These are phyloP conservation scores for Solanum corneliomulleri DNA, from an alignment of 257 asterid species.

Conservation along the genomic window DNA sequence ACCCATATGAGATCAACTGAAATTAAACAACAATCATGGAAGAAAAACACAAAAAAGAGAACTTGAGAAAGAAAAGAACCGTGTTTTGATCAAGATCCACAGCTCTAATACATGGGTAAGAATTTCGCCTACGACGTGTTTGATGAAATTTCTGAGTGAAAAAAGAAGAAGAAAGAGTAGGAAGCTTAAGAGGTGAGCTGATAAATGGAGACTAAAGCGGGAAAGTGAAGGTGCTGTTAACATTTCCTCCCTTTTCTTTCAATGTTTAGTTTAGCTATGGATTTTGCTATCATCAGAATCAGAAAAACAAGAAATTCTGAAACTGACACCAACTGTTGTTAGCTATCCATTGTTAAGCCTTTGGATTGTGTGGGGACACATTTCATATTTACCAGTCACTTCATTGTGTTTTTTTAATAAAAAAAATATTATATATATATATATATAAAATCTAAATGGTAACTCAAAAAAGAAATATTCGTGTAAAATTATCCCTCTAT, in stretches of 20 bases:
- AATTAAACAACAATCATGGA: background rate
- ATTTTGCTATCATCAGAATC: background rate
- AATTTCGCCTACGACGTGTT: slow-evolving; percentile 24
- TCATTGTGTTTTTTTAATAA: background rate
- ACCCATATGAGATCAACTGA: background rate
- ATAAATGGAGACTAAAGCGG: slow-evolving; percentile 53
- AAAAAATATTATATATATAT: background rate
- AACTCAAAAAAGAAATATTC: background rate
- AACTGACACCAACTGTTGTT: background rate
- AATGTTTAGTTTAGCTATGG: background rate
- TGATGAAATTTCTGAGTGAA: slow-evolving; percentile 19
- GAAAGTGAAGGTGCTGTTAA: slow-evolving; percentile 40
- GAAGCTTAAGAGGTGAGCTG: slow-evolving; percentile 37
- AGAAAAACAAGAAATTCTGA: background rate
- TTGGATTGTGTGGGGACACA: slow-evolving; percentile 29
- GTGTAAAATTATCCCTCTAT: too few species aligned
- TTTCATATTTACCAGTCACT: slow-evolving; percentile 14
- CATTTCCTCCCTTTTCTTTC: slow-evolving; percentile 16
- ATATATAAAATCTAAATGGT: background rate
- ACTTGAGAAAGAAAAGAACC: slow-evolving; percentile 12
- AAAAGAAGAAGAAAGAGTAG: slow-evolving; percentile 17
- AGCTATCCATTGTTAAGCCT: slow-evolving; percentile 1
- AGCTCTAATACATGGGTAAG: slow-evolving; percentile 71
- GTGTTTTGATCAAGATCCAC: slow-evolving; percentile 89
- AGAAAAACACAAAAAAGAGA: background rate